These are phyloP conservation scores for Ceriops zippeliana DNA, from an alignment of 345 rosid genomes.

Conservation along the genomic window DNA sequence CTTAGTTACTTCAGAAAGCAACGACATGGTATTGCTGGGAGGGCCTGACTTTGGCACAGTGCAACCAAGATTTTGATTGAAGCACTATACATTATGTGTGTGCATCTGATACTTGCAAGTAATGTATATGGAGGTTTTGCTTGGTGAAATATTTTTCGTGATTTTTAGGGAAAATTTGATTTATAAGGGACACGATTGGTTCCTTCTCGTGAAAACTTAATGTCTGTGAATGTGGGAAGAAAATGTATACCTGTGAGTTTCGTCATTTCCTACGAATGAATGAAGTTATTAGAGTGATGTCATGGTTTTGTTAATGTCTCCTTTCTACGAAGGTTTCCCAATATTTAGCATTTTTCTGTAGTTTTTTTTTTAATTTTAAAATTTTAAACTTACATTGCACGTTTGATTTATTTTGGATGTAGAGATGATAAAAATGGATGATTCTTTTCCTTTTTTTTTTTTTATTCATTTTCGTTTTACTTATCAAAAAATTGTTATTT, in stretches of 20 bases:
- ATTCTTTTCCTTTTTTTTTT: no score
- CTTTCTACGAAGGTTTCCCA: not conserved
- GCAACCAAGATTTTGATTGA: slow-evolving; percentile 25
- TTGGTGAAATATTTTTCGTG: slow-evolving; percentile 20
- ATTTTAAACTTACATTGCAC: no score
- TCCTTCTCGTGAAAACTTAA: slow-evolving; percentile 18
- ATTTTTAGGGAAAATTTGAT: slow-evolving; percentile 33
- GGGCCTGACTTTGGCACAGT: slow-evolving; percentile 41
- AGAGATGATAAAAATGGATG: no score
- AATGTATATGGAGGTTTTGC: slow-evolving; percentile 31
- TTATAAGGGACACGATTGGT: slow-evolving; percentile 24
- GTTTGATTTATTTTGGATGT: no score
- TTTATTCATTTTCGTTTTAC: no score
- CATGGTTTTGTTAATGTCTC: not conserved
- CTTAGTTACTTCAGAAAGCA: slow-evolving; percentile 77
- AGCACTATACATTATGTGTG: slow-evolving; percentile 28
- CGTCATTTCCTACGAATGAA: not conserved
- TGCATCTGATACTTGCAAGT: slow-evolving; percentile 43
- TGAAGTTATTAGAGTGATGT: slow-evolving; percentile 1
- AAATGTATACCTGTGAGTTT: slow-evolving; percentile 8
- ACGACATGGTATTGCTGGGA: slow-evolving; percentile 61
- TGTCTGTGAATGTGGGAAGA: slow-evolving; percentile 22
- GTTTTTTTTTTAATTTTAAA: not conserved
- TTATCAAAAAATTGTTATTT: no score
- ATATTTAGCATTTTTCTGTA: not conserved